These are phyloP conservation scores for Penicillium sp. DNA, from an alignment of 2,329 filamentous ascomycete genomes.

Conservation along the genomic window DNA sequence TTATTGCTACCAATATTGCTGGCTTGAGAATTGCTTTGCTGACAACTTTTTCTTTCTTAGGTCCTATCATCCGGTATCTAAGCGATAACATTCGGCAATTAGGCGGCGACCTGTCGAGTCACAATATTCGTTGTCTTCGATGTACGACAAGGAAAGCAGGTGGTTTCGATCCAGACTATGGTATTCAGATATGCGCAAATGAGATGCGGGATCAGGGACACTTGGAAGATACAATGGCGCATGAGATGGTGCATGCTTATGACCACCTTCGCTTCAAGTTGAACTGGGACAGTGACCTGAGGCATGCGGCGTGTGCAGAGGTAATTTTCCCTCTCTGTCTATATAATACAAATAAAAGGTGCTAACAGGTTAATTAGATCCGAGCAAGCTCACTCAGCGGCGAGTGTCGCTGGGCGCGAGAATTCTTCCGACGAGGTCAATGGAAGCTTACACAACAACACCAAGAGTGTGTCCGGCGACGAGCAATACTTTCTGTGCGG, in stretches of 20 bases:
- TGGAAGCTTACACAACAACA: slow-evolving; percentile 89
- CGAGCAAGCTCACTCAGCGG: slow-evolving; percentile 88
- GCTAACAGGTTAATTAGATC: slow-evolving; percentile 55
- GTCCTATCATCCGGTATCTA: slow-evolving; percentile 82
- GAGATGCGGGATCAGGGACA: slow-evolving; percentile 75
- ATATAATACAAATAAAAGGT: background rate
- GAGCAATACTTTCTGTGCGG: slow-evolving; percentile 76
- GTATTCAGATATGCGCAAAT: slow-evolving; percentile 91
- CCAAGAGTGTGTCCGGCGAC: slow-evolving; percentile 80
- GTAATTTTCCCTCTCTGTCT: slow-evolving; percentile 45
- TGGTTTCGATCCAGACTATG: slow-evolving; percentile 80
- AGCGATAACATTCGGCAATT: slow-evolving; percentile 74
- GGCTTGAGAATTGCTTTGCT: slow-evolving; percentile 8
- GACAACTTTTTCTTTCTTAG: slow-evolving; percentile 22
- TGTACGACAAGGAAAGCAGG: slow-evolving; percentile 72
- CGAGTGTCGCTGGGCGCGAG: slow-evolving; percentile 85
- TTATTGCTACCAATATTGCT: background rate
- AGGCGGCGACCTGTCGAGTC: slow-evolving; percentile 67
- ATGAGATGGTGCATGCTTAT: slow-evolving; percentile 98
- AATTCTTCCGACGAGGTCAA: slow-evolving; percentile 79
- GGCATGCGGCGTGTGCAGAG: slow-evolving; percentile 92
- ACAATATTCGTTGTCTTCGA: slow-evolving; percentile 77
- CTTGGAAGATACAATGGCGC: slow-evolving; percentile 87
- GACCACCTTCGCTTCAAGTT: slow-evolving; percentile 91
- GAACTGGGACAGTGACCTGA: slow-evolving; percentile 72